Evolutionary conservation across 2,329 filamentous ascomycete species (phyloP).

Genomic region (Penicillium sp.): DNA sequence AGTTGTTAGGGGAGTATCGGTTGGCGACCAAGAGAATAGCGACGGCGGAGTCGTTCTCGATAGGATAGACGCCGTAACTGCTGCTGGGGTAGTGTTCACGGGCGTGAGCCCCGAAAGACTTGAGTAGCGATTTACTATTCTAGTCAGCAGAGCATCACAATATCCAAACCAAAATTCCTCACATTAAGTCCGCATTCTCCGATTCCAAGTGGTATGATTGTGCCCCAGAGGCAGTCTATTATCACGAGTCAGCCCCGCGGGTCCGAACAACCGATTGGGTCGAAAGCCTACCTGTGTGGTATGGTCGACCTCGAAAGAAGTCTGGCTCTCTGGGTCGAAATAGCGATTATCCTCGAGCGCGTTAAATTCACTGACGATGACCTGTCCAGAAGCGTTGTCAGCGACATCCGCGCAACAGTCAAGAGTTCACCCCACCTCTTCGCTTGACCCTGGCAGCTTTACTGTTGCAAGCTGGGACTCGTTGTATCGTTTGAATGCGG

Average conservation of each 20-base stretch:
- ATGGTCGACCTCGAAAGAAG: slow-evolving; percentile 88
- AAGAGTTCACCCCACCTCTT: slow-evolving; percentile 58
- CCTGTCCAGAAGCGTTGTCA: slow-evolving; percentile 42
- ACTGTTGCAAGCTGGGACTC: slow-evolving; percentile 89
- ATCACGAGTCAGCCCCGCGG: slow-evolving; percentile 11
- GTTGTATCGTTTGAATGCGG: slow-evolving; percentile 92
- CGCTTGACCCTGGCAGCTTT: slow-evolving; percentile 83
- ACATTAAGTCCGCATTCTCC: slow-evolving; percentile 77
- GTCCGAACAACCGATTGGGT: not conserved
- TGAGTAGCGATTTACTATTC: slow-evolving; percentile 76
- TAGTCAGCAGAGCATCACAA: not conserved
- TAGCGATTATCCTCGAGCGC: slow-evolving; percentile 78
- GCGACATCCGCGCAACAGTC: not conserved
- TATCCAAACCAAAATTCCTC: slow-evolving; percentile 36
- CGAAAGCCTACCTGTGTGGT: slow-evolving; percentile 63
- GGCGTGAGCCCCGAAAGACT: slow-evolving; percentile 73
- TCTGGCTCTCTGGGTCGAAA: slow-evolving; percentile 85
- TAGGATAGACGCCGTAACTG: slow-evolving; percentile 79
- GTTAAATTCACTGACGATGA: slow-evolving; percentile 84
- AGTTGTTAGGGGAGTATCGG: slow-evolving; percentile 98
- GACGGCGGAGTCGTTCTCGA: slow-evolving; percentile 71
- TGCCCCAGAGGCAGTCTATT: slow-evolving; percentile 75
- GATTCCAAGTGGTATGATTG: slow-evolving; percentile 81
- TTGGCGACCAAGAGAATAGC: slow-evolving; percentile 86
- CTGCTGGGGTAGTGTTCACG: slow-evolving; percentile 86